Conservation (phyloP, 306 rosid species). For the Abrus precatorius region DNA sequence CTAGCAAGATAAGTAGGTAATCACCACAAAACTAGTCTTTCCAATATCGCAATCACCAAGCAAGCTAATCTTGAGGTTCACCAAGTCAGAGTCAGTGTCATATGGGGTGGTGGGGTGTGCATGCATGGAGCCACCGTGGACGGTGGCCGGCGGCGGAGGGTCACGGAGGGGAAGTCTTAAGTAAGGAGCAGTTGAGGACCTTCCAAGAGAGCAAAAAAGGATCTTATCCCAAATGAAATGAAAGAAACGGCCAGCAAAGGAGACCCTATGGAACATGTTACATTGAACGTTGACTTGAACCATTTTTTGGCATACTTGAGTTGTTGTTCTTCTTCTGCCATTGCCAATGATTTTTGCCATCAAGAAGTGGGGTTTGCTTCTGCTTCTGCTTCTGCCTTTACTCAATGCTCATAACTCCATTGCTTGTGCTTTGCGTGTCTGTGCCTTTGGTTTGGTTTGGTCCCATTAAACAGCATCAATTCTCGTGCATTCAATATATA, state of each 20-base stretch:
- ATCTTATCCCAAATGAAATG: conserved; percentile 76
- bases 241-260: conserved; percentile 73
- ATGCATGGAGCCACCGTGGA: conserved; percentile 19
- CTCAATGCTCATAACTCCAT: conserved; percentile 5
- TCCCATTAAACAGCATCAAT: conserved; percentile 28
- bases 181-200: conserved; percentile 47
- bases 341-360: conserved; percentile 55
- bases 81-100: conserved; percentile 83
- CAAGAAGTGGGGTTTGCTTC: conserved; percentile 21
- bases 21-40: conserved; percentile 90
- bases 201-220: conserved; percentile 70
- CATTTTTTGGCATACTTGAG: conserved; percentile 65
- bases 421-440: not conserved
- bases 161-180: conserved; percentile 55
- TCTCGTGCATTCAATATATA: conserved; percentile 7
- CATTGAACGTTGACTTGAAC: conserved; percentile 64
- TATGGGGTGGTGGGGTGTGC: conserved; percentile 32
- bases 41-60: conserved; percentile 96
- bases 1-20: not conserved
- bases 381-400: not conserved
- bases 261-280: conserved; percentile 60
- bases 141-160: conserved; percentile 9
- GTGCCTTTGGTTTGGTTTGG: not conserved
- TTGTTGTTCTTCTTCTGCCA: conserved; percentile 64
- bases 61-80: conserved; percentile 80